Base-by-base conservation (phyloP, 371 early-diverging fungal genomes). In the Apophysomyces sp. region DNA sequence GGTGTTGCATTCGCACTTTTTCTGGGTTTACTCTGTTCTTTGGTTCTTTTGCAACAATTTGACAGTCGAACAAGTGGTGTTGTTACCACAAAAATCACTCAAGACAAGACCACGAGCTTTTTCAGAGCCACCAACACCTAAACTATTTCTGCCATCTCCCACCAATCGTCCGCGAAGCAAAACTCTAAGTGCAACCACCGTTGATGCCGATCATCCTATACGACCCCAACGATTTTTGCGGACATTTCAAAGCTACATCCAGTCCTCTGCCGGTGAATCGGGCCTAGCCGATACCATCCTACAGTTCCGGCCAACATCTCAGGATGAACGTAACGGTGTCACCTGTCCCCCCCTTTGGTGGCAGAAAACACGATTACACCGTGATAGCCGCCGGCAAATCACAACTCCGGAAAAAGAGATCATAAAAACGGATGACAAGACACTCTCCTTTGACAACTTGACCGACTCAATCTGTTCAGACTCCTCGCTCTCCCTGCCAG, bases 311-410 rank as follows among this genome's bases (percentile, higher is more conserved):
- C 21, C 32, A 18, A 28, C 9, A 4, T 49, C 31, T 32, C 16
- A 21, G 11, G 66, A 66, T 28, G 66, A 66, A 52, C 61, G 55
- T 12, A 39, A 27, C 29, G 61, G 61, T 3, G 31, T 58, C 13
- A 61, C 61, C 1, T 66, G 61, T 29, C 61, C 66, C 18, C 66
- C 66, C n/a, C 53, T 41, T 29, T 66, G 66, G 66, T 61, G 61
- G 61, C 66, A 66, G 44, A 66, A 61, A 21, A 61, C 66, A 21
- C 49, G 49, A 21, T 21, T 21, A 37, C 37, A 37, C 11, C 37
- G 11, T 5, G 49, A 44, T 21, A 21, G 18, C 21, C 1, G 24
- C 18, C n/a, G 49, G 9, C 21, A 18, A 7, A n/a, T 21, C 16
- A 7, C n/a, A 44, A 44, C n/a, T 9, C n/a, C n/a, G 21, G 0